phyloP scores from a whole-genome alignment of 164 flowering plant genomes.

The Vitis labrusca region DNA sequence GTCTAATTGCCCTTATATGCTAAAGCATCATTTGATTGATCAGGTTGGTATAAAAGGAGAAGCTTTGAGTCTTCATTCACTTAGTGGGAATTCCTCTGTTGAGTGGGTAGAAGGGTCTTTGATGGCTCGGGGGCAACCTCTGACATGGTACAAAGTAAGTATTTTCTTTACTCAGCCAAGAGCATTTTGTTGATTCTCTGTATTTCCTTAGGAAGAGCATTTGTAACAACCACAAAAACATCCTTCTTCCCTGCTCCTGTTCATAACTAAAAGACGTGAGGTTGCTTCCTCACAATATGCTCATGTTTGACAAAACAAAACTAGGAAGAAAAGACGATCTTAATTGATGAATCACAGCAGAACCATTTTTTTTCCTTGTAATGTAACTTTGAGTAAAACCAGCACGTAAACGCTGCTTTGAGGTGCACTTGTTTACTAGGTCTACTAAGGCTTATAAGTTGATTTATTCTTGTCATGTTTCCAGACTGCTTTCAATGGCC shows the following conservation, averaged over 20 bases:
- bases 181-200: not conserved
- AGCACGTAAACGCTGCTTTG: too few relatives aligned
- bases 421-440: too few relatives aligned
- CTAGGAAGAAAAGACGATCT: too few relatives aligned
- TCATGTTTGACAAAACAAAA: too few relatives aligned
- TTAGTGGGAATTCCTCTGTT: slow-evolving; percentile 72
- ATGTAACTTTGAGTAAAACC: not conserved
- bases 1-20: not conserved
- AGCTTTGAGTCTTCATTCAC: slow-evolving; percentile 67
- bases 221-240: too few relatives aligned
- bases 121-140: slow-evolving; percentile 57
- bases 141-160: slow-evolving; percentile 90
- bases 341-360: not conserved
- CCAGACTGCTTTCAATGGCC: slow-evolving; percentile 77
- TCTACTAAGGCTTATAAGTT: not conserved
- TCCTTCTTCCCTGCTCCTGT: too few relatives aligned
- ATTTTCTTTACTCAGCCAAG: not conserved
- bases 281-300: too few relatives aligned
- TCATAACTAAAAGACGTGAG: too few relatives aligned
- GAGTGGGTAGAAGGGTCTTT: slow-evolving; percentile 71
- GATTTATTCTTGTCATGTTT: slow-evolving; percentile 5
- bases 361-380: not conserved
- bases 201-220: not conserved
- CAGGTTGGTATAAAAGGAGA: slow-evolving; percentile 93
- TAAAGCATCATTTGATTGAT: slow-evolving; percentile 3